Base-by-base conservation (phyloP, 768 basidiomycete species). In the Boletus sp. region DNA sequence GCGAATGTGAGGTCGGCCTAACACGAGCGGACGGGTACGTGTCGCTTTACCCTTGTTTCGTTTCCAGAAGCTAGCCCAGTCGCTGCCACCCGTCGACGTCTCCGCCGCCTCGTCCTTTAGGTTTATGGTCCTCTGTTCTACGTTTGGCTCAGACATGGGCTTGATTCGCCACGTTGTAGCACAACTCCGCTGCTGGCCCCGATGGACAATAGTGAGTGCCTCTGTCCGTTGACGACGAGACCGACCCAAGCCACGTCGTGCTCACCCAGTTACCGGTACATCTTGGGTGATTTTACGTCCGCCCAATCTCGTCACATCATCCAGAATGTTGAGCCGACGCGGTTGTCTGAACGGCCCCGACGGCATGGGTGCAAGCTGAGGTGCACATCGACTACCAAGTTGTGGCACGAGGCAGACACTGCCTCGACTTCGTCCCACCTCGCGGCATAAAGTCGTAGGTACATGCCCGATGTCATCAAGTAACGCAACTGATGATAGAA, bases 211-310 rank as follows among this genome's bases (percentile, higher is more conserved):
- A 87, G 88, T 89, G 65, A 56, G 85, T 52, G 8, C 29, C 20
- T 62, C 15, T 28, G 9, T 10, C 2, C 24, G 45, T 30, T 42
- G 54, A 45, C 10, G 47, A 54, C 12, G n/a, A 15, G 4, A 47
- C 58, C 33, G 24, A 18, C 32, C 6, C 47, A 28, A 90, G 88
- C 61, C 89, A 89, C 69, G 66, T 90, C 58, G 78, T 78, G 58
- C 83, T 90, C 63, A 78, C 69, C 50, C 46, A 56, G 62, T 1
- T 82, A 81, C 53, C 56, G 56, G 0, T 74, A 68, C 29, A 86
- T 73, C 66, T 87, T 87, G 0, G 77, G 80, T 0, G 75, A 73
- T 57, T 89, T 90, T 73, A 64, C 67, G 86, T 85, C 59, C 48
- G 81, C 73, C 2, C 10, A 7, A 4, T 30, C 47, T 35, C 20